These are phyloP conservation scores for Xerocomellus amylosporus DNA, from an alignment of 768 basidiomycete genomes.

Conservation along the genomic window DNA sequence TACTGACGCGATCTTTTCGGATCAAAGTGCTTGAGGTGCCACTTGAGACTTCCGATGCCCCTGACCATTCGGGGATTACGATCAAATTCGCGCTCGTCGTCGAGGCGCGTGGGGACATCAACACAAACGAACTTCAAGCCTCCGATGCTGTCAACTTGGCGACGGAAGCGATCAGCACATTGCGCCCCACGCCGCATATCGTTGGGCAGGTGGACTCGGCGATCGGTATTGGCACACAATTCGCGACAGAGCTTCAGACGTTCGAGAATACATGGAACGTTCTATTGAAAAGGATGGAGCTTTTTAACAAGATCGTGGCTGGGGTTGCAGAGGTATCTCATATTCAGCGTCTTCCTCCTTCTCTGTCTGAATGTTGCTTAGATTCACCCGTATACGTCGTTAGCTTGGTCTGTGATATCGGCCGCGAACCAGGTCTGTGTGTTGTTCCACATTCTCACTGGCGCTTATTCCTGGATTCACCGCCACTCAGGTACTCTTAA, in stretches of 20 bases:
- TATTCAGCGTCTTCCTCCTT: background rate
- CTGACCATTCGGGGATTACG: too few species aligned
- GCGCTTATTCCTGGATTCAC: background rate
- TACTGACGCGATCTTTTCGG: background rate
- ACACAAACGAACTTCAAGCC: too few species aligned
- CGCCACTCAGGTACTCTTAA: too few species aligned
- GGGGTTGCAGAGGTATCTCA: too few species aligned
- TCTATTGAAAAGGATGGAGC: constrained; percentile 1
- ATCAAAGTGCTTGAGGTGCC: too few species aligned
- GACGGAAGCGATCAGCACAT: too few species aligned
- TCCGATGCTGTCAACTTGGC: too few species aligned
- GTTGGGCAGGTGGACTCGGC: background rate
- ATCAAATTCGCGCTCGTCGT: too few species aligned
- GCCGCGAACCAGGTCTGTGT: constrained; percentile 8
- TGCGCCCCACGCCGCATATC: background rate
- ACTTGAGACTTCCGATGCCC: too few species aligned
- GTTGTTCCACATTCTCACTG: background rate
- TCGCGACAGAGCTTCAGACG: background rate
- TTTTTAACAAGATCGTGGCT: constrained; percentile 7
- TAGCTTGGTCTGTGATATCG: constrained; percentile 15
- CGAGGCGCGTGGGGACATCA: too few species aligned
- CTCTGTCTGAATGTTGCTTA: background rate
- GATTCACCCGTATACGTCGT: constrained; percentile 11
- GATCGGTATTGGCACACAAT: background rate
- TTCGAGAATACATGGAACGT: constrained; percentile 11